Base-by-base conservation (phyloP, 257 asterid genomes). In the Fraxinus cuspidata region DNA sequence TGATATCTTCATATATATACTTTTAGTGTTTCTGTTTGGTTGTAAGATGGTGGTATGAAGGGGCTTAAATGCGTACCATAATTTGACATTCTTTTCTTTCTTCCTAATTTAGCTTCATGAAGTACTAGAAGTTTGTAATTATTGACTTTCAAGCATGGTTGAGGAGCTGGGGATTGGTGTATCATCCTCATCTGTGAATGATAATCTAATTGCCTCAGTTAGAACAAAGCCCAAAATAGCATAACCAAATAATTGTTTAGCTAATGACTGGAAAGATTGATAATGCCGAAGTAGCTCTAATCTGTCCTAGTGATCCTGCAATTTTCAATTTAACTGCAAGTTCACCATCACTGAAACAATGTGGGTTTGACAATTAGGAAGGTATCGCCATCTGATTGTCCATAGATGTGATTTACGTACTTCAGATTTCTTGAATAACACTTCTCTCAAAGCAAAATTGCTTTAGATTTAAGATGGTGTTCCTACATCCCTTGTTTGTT, bases 301-400 rank as follows among this genome's bases (percentile, higher is more conserved):
- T 35, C 38, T 35, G 8, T 35, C 38, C 38, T 35, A 40, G 37
- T 72, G 51, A 65, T 78, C 21, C 56, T 32, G 37, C 63, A 42
- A 42, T 73, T 77, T 78, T 44, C 47, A 29, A 25, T 42, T 40
- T 64, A 56, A 8, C 4, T 56, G 18, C 27, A 66, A 35, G 47
- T 44, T 75, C 56, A 47, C 21, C 58, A 64, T 74, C 19, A 71
- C 67, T 34, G 77, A 60, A 77, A 42, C 60, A 68, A 25, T 67
- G 64, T 67, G 67, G 49, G 79, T 70, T 77, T 79, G 71, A 35
- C 66, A 64, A 71, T 76, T 71, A 40, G 42, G 82, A 21, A 40
- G 76, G 64, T 40, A 51, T 44, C 53, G 69, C 73, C 71, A 71
- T 47, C 18, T 4, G 35, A 76, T 71, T 67, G 53, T 70, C 34